These are phyloP conservation scores for Phanerochaete carnosa DNA, from an alignment of 768 basidiomycete species.

Conservation along the genomic window DNA sequence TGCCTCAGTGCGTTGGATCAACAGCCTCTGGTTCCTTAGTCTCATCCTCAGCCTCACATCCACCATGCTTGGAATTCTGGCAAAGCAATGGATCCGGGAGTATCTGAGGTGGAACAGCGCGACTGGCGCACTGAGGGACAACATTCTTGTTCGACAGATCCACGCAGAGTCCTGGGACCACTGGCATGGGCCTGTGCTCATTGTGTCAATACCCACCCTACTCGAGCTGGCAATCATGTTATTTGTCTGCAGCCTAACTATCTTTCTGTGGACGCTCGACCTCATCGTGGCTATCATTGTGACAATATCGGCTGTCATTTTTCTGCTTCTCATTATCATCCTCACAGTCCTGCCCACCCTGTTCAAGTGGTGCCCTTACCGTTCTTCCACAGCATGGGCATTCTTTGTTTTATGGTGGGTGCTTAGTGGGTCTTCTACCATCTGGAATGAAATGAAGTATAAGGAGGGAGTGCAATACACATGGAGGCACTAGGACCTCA, in stretches of 20 bases:
- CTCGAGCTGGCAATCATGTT: constrained; percentile 16
- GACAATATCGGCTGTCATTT: background rate
- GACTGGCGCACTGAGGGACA: constrained; percentile 15
- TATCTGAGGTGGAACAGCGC: constrained; percentile 9
- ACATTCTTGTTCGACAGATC: constrained; percentile 19
- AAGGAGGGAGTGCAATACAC: background rate
- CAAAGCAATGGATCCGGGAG: constrained; percentile 9
- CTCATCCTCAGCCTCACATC: constrained; percentile 6
- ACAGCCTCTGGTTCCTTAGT: constrained; percentile 9
- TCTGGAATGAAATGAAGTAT: background rate
- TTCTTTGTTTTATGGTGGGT: background rate
- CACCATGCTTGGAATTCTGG: constrained; percentile 2
- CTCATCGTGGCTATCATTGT: constrained; percentile 10
- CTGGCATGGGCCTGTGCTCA: constrained; percentile 17
- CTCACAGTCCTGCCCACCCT: background rate
- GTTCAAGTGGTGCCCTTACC: constrained; percentile 3
- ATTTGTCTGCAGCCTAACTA: constrained; percentile 19
- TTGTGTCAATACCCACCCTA: constrained; percentile 12
- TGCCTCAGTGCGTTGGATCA: background rate
- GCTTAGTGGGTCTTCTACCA: background rate
- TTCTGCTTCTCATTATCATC: background rate
- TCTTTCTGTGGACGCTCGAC: constrained; percentile 16
- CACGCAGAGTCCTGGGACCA: constrained; percentile 15
- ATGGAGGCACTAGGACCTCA: background rate
- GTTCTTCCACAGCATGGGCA: background rate